Base-by-base conservation (phyloP, 2,329 filamentous ascomycete genomes). In the Alternaria longipes region DNA sequence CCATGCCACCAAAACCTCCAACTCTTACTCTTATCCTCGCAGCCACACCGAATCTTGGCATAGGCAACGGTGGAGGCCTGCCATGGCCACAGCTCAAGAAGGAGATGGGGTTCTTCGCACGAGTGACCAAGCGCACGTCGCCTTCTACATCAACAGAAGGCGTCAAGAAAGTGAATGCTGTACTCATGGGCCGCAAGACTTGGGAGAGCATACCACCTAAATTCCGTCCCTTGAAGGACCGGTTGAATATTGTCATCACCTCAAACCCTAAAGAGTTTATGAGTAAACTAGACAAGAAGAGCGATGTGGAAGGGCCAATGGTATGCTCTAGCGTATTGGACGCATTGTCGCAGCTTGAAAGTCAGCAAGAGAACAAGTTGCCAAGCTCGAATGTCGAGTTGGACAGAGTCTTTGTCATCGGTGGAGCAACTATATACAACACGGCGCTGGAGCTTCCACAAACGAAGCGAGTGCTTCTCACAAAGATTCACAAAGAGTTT, bases 151-250 rank as follows among this genome's bases (percentile, higher is more conserved):
- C 54, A 5, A 54, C 59, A 30, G 30, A 50, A 24, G 44, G 51
- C 22, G 28, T 34, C 55, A 56, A 56, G 11, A 68, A 58, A 16
- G 64, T 78, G 32, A 84, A 85, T 78, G 91, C 92, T 18, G 92
- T 98, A 53, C 90, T 99, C 69, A 99, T 99, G 95, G 95, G 95
- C 62, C 91, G 95, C 74, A 97, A 96, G 80, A 99, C 95, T 0
- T 99, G 94, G 90, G 93, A 97, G 54, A 93, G 89, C 66, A 94
- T 99, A 62, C 94, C 95, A 2, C 75, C 83, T 7, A 86, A 84
- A 53, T 93, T 95, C 76, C 86, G 93, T 3, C 95, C 95, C 18
- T 84, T 99, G 34, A 89, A 88, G 63, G 90, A 89, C 64, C 85
- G 95, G 9, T 83, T 93, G 52, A 98, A 97, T 78, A 87, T 97